Evolutionary conservation across 192 early-diverging fungal genomes (phyloP), one percentile per base, ranked within the genome.

Genomic region (Coemansia sp.): DNA sequence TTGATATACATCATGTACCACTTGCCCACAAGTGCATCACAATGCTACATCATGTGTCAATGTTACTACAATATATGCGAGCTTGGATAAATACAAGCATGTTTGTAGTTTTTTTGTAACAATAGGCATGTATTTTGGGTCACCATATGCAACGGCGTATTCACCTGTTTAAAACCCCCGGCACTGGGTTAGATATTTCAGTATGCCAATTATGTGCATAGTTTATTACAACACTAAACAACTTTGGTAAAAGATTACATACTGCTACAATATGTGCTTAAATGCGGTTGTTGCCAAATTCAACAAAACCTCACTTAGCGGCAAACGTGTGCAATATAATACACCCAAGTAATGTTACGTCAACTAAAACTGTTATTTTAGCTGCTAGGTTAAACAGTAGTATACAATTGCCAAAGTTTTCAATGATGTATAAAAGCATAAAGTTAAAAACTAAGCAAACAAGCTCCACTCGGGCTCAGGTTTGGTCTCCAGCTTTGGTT

Each of bases 121-220:
- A 22, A 55, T 41, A 21, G 11, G 49, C 50, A 70, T 64, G 39
- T 70, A 70, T 4, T 70, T 70, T 27, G 25, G 14, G 32, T 64
- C 68, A 11, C 59, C 19, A 17, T 21, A 43, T 9, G 48, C 53
- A 37, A 5, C 25, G 10, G 29, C 24, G 10, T 25, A 17, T 4
- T 11, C 29, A 14, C 25, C 32, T 27, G 29, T 35, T 12, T 17
- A 35, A 29, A 55, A 55, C 29, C 5, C 22, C 4, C 0, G 32
- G 53, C 53, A 55, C 29, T 7, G 29, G 10, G 9, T 25, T 27
- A 11, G 53, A 24, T 15, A 27, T 25, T 29, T 22, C 48, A 9
- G n/a, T 32, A 23, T 52, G 14, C 27, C 47, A 53, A 58, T 62
- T 3, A 2, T 38, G 15, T 52, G 48, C 2, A 47, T 48, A 51